Percentiles rank a stretch among this genome's conserved stretches.
Conservation (phyloP, 257 asterid genomes). For the Solanum habrochaites region DNA sequence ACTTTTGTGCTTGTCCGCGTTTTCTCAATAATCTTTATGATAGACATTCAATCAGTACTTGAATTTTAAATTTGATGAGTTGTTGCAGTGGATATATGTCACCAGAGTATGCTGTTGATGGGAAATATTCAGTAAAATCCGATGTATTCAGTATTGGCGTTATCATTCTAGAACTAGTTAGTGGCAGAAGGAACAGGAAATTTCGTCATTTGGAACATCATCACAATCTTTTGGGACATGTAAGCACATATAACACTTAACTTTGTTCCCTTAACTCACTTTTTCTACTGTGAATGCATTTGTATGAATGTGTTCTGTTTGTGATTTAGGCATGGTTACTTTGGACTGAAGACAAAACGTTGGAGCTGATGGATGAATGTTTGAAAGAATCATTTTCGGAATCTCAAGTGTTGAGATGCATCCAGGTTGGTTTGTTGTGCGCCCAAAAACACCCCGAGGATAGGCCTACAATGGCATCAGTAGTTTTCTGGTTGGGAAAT, state of each 20-base stretch:
- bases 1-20: too few relatives aligned
- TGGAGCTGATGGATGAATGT: conserved; percentile 14
- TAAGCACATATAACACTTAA: neutral
- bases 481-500: neutral
- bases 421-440: conserved; percentile 3
- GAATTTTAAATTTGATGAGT: neutral
- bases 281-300: neutral
- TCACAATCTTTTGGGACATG: conserved; percentile 14
- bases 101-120: neutral
- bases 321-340: conserved; percentile 2
- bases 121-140: neutral
- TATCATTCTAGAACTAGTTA: neutral
- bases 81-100: conserved; percentile 12
- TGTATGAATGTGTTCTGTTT: neutral
- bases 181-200: neutral
- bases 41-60: neutral
- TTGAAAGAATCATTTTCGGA: neutral
- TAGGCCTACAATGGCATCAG: neutral
- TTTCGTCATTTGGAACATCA: neutral
- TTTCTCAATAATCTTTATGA: neutral
- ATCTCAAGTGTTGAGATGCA: conserved; percentile 1
- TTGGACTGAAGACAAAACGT: conserved; percentile 18
- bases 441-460: conserved; percentile 2
- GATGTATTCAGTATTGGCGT: neutral
- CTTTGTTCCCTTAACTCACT: neutral